Evolutionary conservation across 2,329 filamentous ascomycete species (phyloP).

Genomic region (Karstenula rhodostoma): DNA sequence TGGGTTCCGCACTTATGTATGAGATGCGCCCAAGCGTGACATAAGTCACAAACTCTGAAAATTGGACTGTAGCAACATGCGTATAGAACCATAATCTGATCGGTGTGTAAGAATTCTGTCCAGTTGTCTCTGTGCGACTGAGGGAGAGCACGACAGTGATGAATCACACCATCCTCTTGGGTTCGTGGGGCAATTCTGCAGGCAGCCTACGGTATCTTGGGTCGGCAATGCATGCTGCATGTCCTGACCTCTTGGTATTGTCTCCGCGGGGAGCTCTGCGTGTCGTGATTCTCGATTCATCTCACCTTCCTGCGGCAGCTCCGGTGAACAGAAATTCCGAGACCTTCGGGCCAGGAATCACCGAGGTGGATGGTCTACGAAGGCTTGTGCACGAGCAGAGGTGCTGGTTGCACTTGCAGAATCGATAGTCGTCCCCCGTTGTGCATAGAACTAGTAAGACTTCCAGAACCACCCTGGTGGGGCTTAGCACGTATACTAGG

Average conservation of each 20-base stretch:
- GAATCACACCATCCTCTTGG: background rate
- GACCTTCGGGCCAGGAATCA: background rate
- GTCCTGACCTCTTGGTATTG: constrained; percentile 1
- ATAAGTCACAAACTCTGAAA: background rate
- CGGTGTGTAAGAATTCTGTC: background rate
- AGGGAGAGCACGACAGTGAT: background rate
- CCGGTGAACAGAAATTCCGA: no score
- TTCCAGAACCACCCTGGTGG: background rate
- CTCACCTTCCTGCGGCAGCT: background rate
- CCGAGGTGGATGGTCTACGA: background rate
- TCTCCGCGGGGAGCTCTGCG: background rate
- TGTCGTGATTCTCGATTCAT: background rate
- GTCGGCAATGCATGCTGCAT: constrained; percentile 7
- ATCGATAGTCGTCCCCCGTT: background rate
- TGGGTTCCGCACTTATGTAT: background rate
- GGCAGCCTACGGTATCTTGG: constrained; percentile 3
- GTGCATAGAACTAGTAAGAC: background rate
- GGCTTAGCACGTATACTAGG: background rate
- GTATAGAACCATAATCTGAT: background rate
- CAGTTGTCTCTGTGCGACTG: background rate
- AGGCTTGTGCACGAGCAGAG: background rate
- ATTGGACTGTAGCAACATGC: background rate
- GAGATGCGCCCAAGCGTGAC: background rate
- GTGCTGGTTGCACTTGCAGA: background rate
- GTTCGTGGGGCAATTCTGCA: background rate